Evolutionary conservation across 179 eudicot species (phyloP).

Genomic region (Silene noctiflora): DNA sequence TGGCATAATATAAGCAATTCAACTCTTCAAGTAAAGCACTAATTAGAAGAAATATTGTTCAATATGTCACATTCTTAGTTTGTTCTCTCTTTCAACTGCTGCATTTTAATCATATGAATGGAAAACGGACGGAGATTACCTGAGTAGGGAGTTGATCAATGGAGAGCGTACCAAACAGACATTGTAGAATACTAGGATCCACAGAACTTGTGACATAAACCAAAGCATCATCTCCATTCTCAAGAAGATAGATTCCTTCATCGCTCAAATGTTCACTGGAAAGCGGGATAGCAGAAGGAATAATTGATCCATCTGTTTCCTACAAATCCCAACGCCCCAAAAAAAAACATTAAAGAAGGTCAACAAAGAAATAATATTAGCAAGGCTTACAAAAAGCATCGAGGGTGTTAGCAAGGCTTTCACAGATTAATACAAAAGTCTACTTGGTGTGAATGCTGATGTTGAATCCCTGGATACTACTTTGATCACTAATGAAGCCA

Average conservation of each 20-base stretch:
- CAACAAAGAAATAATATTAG: too few relatives aligned
- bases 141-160: slow-evolving; percentile 71
- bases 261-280: slow-evolving; percentile 80
- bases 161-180: slow-evolving; percentile 63
- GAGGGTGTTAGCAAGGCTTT: too few relatives aligned
- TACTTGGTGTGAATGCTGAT: too few relatives aligned
- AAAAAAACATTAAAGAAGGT: not conserved
- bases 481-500: too few relatives aligned
- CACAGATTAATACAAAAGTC: too few relatives aligned
- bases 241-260: slow-evolving; percentile 86
- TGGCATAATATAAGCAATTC: not conserved
- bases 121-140: slow-evolving; percentile 37
- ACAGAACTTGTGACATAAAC: slow-evolving; percentile 64
- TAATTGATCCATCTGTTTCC: slow-evolving; percentile 55
- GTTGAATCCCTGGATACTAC: too few relatives aligned
- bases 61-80: not conserved
- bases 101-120: not conserved
- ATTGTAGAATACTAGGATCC: slow-evolving; percentile 51
- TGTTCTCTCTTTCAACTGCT: not conserved
- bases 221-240: slow-evolving; percentile 87
- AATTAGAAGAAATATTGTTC: not conserved
- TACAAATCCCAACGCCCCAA: slow-evolving; percentile 25
- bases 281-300: slow-evolving; percentile 75
- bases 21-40: not conserved
- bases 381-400: too few relatives aligned